Conservation (phyloP, 805 yeast species). For the Scheffersomyces coipomensis region DNA sequence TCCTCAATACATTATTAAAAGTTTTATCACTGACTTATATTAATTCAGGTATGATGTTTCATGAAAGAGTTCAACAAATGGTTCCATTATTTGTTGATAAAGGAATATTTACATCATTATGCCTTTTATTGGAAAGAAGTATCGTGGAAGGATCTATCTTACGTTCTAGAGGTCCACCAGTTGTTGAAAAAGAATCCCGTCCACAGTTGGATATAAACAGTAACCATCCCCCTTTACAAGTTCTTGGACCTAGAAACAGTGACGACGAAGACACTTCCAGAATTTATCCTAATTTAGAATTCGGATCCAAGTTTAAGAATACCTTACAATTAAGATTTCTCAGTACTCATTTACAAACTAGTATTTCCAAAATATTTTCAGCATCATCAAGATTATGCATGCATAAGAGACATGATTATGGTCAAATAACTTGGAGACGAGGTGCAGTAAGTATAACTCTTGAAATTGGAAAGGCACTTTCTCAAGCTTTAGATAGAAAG, state of each 20-base stretch:
- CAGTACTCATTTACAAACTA: constrained; percentile 46
- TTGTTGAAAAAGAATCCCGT: constrained; percentile 43
- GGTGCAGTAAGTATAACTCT: constrained; percentile 42
- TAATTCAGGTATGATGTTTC: constrained; percentile 50
- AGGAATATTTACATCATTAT: constrained; percentile 45
- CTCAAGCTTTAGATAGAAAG: constrained; percentile 19
- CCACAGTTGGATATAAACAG: constrained; percentile 25
- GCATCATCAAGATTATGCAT: constrained; percentile 45
- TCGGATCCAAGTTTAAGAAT: constrained; percentile 63
- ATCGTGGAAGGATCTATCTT: constrained; percentile 58
- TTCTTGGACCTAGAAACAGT: constrained; percentile 36
- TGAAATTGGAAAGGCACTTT: constrained; percentile 23
- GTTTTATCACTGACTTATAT: constrained; percentile 57
- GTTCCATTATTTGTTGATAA: constrained; percentile 36
- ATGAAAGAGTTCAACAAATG: constrained; percentile 41
- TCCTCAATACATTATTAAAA: constrained; percentile 45
- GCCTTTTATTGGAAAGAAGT: constrained; percentile 47
- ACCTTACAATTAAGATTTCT: constrained; percentile 55
- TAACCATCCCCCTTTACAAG: constrained; percentile 39
- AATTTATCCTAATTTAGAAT: constrained; percentile 24
- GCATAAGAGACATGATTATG: constrained; percentile 47
- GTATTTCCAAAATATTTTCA: constrained; percentile 40
- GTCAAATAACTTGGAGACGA: constrained; percentile 30
- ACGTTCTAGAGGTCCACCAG: constrained; percentile 47
- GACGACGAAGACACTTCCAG: no score